A percentile compares a stretch with the other conserved stretches of the same genome.
Evolutionary conservation across 257 asterid species (phyloP).

Genomic region (Voacanga thouarsii): DNA sequence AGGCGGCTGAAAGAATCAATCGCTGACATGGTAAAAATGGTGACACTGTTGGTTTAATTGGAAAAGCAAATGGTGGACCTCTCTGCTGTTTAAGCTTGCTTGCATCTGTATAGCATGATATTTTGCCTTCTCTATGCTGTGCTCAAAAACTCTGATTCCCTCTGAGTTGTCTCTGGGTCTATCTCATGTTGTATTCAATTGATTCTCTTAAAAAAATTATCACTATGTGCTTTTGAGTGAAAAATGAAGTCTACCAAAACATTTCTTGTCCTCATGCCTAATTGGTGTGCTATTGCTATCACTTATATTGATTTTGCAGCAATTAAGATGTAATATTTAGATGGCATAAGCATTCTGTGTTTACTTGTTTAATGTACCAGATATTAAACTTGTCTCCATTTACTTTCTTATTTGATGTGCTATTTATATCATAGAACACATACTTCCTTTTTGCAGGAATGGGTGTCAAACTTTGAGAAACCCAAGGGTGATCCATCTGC

Average conservation of each 20-base stretch:
- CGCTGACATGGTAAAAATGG: constrained; percentile 51
- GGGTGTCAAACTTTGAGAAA: constrained; percentile 94
- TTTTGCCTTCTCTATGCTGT: background rate
- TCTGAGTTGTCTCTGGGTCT: background rate
- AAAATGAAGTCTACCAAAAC: background rate
- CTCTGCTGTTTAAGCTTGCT: background rate
- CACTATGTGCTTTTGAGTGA: background rate
- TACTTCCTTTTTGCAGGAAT: constrained; percentile 51
- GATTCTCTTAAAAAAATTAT: background rate
- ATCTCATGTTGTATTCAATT: background rate
- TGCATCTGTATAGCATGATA: background rate
- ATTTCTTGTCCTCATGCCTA: background rate
- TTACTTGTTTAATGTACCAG: background rate
- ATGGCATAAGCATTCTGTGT: background rate
- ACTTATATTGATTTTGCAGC: background rate
- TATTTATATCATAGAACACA: constrained; percentile 3
- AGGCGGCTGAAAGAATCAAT: constrained; percentile 70
- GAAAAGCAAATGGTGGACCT: background rate
- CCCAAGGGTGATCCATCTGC: constrained; percentile 97
- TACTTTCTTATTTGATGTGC: background rate
- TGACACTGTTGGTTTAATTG: background rate
- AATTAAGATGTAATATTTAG: background rate
- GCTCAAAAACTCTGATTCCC: background rate
- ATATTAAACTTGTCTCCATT: background rate
- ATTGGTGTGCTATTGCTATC: background rate